Percentiles rank a stretch among this genome's conserved stretches.
These are phyloP conservation scores for Colletotrichum filicis DNA, from an alignment of 2,329 filamentous ascomycete species.

Conservation along the genomic window DNA sequence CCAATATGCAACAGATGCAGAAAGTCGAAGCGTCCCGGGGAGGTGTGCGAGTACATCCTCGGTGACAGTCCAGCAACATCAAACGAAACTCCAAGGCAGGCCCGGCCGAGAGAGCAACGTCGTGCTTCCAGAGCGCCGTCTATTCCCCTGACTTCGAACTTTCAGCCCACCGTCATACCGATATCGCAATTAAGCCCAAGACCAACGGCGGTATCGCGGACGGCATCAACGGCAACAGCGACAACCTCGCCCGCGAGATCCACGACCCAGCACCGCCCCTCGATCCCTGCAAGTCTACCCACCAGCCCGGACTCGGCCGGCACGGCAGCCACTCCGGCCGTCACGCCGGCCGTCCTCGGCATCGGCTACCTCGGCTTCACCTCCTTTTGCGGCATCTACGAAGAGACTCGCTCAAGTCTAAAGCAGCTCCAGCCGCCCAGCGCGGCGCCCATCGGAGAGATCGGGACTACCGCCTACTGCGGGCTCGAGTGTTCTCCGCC, in stretches of 20 bases:
- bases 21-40: constrained; percentile 44
- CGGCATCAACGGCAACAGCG: neutral
- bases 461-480: constrained; percentile 12
- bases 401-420: constrained; percentile 53
- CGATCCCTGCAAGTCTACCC: constrained; percentile 18
- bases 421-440: constrained; percentile 43
- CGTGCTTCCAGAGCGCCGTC: constrained; percentile 14
- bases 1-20: constrained; percentile 52
- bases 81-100: neutral
- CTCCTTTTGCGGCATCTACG: constrained; percentile 54
- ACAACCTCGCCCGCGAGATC: constrained; percentile 14
- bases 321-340: constrained; percentile 11
- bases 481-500: constrained; percentile 24
- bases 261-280: constrained; percentile 22
- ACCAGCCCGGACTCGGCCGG: constrained; percentile 29
- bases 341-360: constrained; percentile 27
- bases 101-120: constrained; percentile 6
- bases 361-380: constrained; percentile 58
- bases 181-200: neutral
- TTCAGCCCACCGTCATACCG: neutral
- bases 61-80: constrained; percentile 9
- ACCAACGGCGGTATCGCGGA: neutral
- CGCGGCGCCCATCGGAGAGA: constrained; percentile 16
- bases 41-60: constrained; percentile 50
- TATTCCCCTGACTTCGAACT: constrained; percentile 1